Evolutionary conservation across 2,329 filamentous ascomycete genomes (phyloP).

Genomic region (Didymella pinodella): DNA sequence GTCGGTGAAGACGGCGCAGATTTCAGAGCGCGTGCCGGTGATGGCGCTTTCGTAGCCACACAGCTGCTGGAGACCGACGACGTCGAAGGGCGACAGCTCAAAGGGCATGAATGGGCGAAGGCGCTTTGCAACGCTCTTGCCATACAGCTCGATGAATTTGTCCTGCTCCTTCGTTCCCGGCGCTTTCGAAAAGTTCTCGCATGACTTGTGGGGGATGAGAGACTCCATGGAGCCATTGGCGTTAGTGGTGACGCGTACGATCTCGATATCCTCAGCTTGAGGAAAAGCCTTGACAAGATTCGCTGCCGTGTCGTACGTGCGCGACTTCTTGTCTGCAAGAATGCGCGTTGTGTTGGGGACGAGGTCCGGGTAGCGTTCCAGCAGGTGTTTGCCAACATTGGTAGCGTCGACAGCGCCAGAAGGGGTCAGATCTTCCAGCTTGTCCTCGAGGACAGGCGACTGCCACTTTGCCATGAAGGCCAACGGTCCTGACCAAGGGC

Average conservation of each 20-base stretch:
- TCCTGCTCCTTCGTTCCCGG: constrained; percentile 43
- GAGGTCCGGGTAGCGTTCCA: constrained; percentile 61
- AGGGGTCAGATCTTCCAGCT: constrained; percentile 49
- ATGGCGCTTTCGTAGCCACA: constrained; percentile 72
- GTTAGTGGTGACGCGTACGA: constrained; percentile 44
- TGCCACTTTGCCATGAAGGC: constrained; percentile 66
- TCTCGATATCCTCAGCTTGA: constrained; percentile 40
- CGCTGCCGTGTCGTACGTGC: constrained; percentile 46
- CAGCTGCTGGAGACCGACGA: constrained; percentile 70
- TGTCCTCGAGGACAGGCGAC: constrained; percentile 63
- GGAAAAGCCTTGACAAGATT: constrained; percentile 44
- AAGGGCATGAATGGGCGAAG: constrained; percentile 53
- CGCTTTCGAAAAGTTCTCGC: constrained; percentile 44
- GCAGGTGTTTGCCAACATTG: constrained; percentile 66
- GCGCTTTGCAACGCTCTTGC: constrained; percentile 33
- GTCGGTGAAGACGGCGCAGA: constrained; percentile 63
- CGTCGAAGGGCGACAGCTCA: constrained; percentile 67
- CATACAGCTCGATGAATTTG: constrained; percentile 42
- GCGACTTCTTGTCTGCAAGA: constrained; percentile 48
- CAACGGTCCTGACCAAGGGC: constrained; percentile 59
- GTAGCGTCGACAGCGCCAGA: constrained; percentile 60
- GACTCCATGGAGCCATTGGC: constrained; percentile 41
- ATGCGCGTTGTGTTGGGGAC: constrained; percentile 52
- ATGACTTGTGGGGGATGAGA: constrained; percentile 48
- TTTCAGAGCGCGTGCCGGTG: constrained; percentile 65